A percentile compares a stretch with the other conserved stretches of the same genome.
phyloP scores from a whole-genome alignment of 176 grass and related monocot species.

The Ensete ventricosum region DNA sequence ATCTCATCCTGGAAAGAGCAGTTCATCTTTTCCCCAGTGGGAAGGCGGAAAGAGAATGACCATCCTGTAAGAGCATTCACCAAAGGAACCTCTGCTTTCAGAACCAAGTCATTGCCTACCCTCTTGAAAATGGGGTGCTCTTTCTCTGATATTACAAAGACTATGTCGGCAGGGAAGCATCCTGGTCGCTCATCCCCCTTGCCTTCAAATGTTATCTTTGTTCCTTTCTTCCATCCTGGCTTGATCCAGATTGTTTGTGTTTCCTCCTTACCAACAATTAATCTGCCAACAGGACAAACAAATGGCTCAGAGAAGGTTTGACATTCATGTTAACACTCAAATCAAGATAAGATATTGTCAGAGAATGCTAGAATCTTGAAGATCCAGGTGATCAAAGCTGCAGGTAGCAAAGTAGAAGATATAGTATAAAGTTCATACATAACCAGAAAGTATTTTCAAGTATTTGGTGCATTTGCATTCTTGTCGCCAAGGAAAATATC shows the following conservation, averaged over 20 bases:
- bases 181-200: conserved; percentile 72
- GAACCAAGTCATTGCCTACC: conserved; percentile 62
- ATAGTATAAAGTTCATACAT: too few relatives aligned
- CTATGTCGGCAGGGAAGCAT: conserved; percentile 48
- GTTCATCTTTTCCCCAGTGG: conserved; percentile 61
- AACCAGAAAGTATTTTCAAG: too few relatives aligned
- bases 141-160: conserved; percentile 58
- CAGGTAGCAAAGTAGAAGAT: too few relatives aligned
- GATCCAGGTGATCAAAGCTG: too few relatives aligned
- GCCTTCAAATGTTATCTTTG: conserved; percentile 51
- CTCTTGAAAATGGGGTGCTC: conserved; percentile 73
- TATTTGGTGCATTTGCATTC: too few relatives aligned
- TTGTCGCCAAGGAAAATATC: too few relatives aligned
- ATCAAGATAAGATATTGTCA: neutral
- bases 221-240: conserved; percentile 73
- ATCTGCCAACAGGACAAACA: conserved; percentile 2
- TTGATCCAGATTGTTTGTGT: conserved; percentile 50
- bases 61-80: conserved; percentile 74
- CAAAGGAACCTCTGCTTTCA: conserved; percentile 82
- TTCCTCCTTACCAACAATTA: conserved; percentile 49
- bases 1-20: conserved; percentile 60
- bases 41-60: conserved; percentile 68
- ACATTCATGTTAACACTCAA: too few relatives aligned
- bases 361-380: too few relatives aligned
- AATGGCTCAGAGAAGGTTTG: neutral